Evolutionary conservation across 345 rosid genomes (phyloP), one percentile per base, ranked within the genome.

Genomic region (Cardamine resedifolia): DNA sequence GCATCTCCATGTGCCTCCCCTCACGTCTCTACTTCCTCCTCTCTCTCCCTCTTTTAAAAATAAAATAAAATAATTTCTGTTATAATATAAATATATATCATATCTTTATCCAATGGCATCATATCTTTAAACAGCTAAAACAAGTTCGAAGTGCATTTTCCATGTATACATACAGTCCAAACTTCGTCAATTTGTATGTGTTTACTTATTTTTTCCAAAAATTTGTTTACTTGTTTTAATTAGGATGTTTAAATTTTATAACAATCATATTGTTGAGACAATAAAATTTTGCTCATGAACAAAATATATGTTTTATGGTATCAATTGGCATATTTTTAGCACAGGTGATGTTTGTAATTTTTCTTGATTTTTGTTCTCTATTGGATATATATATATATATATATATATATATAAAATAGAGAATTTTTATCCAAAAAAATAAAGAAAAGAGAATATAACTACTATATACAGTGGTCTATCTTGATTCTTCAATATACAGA

Each of bases 1-100:
- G 68, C 80, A 77, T 71, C 43, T 57, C 80, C 80, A 77, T 77
- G 80, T 77, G 80, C 76, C 24, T 39, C 43, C 80, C 76, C 80
- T 70, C 80, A 70, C 66, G 66, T 41, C 76, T 70, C 71, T 64
- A 38, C 66, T 20, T 63, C 60, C 47, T 62, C 49, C 6, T 6
- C 50, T 45, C 50, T 45, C 50, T 7, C 50, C 21, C 10, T 16
- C 51, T 51, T 20, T 71, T n/a, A n/a, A n/a, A n/a, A n/a, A n/a
- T n/a, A n/a, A n/a, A n/a, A n/a, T n/a, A n/a, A n/a, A n/a, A n/a
- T n/a, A n/a, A n/a, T n/a, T n/a, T n/a, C n/a, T n/a, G n/a, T n/a
- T 14, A 68, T 28, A 24, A 36, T 16, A 26, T 2, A 21, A 14
- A 58, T 47, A 58, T 69, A 27, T 56, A 39, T n/a, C 14, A 53